Conservation (phyloP, 176 grass and related monocot species). For the Avena sativa region DNA sequence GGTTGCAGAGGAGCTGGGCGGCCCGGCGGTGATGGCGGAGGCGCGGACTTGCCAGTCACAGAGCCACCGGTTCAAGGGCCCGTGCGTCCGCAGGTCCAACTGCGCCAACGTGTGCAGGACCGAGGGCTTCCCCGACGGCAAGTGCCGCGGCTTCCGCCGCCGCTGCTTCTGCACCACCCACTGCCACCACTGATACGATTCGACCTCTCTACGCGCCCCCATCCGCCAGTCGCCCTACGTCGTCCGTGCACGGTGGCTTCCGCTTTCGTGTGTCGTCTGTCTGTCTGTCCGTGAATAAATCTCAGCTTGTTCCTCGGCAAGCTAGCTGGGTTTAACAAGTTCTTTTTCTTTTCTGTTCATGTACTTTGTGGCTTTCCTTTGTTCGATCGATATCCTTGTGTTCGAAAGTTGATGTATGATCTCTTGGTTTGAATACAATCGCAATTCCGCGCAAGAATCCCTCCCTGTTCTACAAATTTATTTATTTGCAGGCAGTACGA, state of each 20-base stretch:
- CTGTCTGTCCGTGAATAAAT: neutral
- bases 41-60: slow-evolving; percentile 67
- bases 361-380: neutral
- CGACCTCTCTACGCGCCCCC: neutral
- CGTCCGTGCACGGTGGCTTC: neutral
- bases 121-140: slow-evolving; percentile 74
- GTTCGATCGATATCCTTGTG: too few species aligned
- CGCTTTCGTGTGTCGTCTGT: neutral
- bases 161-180: slow-evolving; percentile 70
- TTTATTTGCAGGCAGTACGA: too few species aligned
- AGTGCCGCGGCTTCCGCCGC: slow-evolving; percentile 65
- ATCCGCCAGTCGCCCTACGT: too few species aligned
- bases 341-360: neutral
- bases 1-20: slow-evolving; percentile 44
- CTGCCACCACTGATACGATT: slow-evolving; percentile 23
- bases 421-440: too few species aligned
- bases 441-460: too few species aligned
- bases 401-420: too few species aligned
- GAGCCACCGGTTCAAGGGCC: slow-evolving; percentile 72
- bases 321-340: neutral
- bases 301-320: neutral
- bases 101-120: slow-evolving; percentile 76
- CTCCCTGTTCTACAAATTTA: too few species aligned
- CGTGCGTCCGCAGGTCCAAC: slow-evolving; percentile 56
- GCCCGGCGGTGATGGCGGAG: slow-evolving; percentile 57